Conservation (phyloP, 164 flowering plant genomes). For the Aristolochia contorta region DNA sequence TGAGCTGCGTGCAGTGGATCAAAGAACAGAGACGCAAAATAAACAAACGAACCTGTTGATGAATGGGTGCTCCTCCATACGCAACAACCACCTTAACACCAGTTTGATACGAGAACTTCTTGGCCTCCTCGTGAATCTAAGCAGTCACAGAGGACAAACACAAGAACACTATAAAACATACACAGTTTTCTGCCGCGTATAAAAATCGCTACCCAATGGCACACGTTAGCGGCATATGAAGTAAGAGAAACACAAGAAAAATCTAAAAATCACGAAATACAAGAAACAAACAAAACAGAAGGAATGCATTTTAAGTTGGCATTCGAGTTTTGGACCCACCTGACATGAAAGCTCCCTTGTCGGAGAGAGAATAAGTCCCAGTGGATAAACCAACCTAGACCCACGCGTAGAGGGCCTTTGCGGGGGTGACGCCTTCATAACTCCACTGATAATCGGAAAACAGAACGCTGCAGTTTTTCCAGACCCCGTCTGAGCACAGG, state of each 20-base stretch:
- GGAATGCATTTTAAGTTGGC: too few species aligned
- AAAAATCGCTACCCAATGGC: background rate
- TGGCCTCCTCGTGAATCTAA: slow-evolving; percentile 58
- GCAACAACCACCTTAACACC: slow-evolving; percentile 54
- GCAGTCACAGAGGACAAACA: background rate
- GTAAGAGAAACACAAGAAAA: too few species aligned
- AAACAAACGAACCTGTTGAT: slow-evolving; percentile 29
- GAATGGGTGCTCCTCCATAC: slow-evolving; percentile 55
- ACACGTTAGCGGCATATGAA: too few species aligned
- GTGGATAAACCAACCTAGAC: slow-evolving; percentile 24
- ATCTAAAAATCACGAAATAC: too few species aligned
- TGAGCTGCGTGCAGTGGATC: background rate
- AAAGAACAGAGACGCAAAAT: background rate
- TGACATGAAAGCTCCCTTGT: slow-evolving; percentile 57
- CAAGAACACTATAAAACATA: background rate
- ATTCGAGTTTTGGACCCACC: slow-evolving; percentile 15
- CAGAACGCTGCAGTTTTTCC: slow-evolving; percentile 68
- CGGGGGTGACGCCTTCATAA: slow-evolving; percentile 14
- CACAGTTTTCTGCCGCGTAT: background rate
- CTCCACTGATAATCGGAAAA: slow-evolving; percentile 47
- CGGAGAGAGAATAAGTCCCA: slow-evolving; percentile 48
- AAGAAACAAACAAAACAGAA: too few species aligned
- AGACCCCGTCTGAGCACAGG: slow-evolving; percentile 65
- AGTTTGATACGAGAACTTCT: slow-evolving; percentile 47
- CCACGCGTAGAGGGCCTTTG: background rate